Base-by-base conservation (phyloP, 2,329 filamentous ascomycete species). In the Calonectria pseudoreteaudii region DNA sequence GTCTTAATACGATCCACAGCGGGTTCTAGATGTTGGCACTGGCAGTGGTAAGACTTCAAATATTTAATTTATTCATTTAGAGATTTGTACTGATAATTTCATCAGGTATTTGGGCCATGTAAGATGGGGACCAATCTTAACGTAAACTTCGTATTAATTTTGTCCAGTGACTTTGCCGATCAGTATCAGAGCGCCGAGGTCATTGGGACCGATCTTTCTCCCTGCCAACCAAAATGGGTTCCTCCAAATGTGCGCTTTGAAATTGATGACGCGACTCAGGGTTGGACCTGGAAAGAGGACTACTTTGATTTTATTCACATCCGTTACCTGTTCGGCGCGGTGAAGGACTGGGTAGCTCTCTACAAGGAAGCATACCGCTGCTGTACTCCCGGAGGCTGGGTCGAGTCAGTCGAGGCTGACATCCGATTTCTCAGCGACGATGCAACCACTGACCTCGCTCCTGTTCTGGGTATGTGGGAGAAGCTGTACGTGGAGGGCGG, bases 41-140 rank as follows among this genome's bases (percentile, higher is more conserved):
- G 78, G 78, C 72, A 70, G 62, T 18, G 74, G 72, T 76, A 72
- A 31, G 65, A 8, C 23, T 38, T 41, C 38, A 44, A n/a, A 44
- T 44, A 20, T 10, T 10, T 1, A 44, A 44, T 1, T 1, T 3
- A 3, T n/a, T 44, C 1, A 9, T 7, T 44, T 44, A 2, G 18
- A 8, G 18, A 18, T 41, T n/a, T 18, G 16, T 30, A n/a, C 68
- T 70, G 3, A 70, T 47, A 28, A 70, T 7, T 9, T 26, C 26
- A 0, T 4, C 6, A 79, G 78, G 78, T 23, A 80, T 80, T 30
- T 80, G 78, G 78, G 78, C 78, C 14, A 80, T 79, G 78, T 79
- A 72, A 44, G 67, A 65, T 1, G 3, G 0, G 2, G 10, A 47
- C 20, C 3, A 16, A 13, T 3, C 14, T 41, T 5, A 8, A 23